Base-by-base conservation (phyloP, 306 rosid genomes). In the Calophaca sinica region DNA sequence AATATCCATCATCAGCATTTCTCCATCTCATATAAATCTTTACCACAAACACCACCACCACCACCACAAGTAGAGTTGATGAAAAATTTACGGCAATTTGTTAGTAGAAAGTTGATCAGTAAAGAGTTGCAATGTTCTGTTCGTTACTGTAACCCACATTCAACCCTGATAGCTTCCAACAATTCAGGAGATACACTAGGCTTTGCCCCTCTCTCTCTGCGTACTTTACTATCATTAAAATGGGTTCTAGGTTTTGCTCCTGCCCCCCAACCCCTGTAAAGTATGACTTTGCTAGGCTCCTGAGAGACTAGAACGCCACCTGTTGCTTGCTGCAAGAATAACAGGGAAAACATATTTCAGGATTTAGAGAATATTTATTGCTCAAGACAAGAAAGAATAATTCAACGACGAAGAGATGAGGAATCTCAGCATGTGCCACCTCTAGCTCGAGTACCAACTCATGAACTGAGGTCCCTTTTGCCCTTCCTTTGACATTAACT, bases 211-310 rank as follows among this genome's bases (percentile, higher is more conserved):
- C 70, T 69, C 67, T 55, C 83, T 76, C 65, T 65, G 54, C 6
- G 58, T 35, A 8, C 45, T 14, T 62, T 49, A 8, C 36, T 72
- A 38, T 14, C 61, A 28, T 79, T 81, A 76, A 74, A 65, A 33
- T 52, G 61, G 33, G 64, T 8, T 13, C 51, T 66, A 50, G 58
- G 81, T 46, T 64, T 68, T 62, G 82, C 86, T 84, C 64, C 90
- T 41, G 86, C 90, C 26, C 94, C 97, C 97, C 98, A 91, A 46
- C 97, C 97, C 79, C 97, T 74, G 82, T 90, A 94, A 73, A 94
- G 93, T 74, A 94, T 87, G 55, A 94, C 83, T 73, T 91, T 94
- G 83, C 84, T 86, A 13, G 94, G 97, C 82, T 94, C 96, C 62
- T 81, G 98, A 77, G 98, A 94, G 79, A 91, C 89, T 53, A 91